Conservation (phyloP, 1,139 yeast genomes). For the Zhuliangozyma parablackwelliae region DNA sequence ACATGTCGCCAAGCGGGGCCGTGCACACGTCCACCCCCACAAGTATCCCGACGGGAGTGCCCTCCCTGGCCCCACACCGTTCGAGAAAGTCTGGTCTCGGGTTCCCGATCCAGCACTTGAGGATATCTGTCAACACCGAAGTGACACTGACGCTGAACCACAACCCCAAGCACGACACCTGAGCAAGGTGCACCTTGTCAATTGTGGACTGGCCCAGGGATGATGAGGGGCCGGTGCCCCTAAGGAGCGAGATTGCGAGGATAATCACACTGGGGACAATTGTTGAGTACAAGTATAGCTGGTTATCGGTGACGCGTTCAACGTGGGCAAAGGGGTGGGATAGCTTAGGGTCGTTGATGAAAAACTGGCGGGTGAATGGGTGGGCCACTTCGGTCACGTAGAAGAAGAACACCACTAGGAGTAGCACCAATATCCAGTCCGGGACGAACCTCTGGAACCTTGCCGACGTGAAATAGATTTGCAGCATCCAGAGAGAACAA, state of each 20-base stretch:
- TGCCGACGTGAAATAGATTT: constrained; percentile 9
- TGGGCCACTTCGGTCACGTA: constrained; percentile 32
- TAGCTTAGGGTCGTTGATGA: constrained; percentile 30
- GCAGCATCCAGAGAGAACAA: constrained; percentile 4
- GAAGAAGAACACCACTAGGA: constrained; percentile 27
- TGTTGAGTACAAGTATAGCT: constrained; percentile 21
- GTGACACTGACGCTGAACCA: constrained; percentile 16
- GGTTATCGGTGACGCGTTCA: constrained; percentile 37
- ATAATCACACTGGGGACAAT: constrained; percentile 20
- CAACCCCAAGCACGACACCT: constrained; percentile 22
- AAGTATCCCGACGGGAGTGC: constrained; percentile 25
- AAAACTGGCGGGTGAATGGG: constrained; percentile 36
- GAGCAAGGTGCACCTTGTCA: constrained; percentile 14
- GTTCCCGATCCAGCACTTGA: constrained; percentile 45
- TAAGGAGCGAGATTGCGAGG: constrained; percentile 5
- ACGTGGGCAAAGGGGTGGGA: constrained; percentile 43
- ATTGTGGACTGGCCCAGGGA: neutral
- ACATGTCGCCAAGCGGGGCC: constrained; percentile 30
- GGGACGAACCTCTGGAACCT: constrained; percentile 17
- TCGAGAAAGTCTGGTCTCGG: constrained; percentile 45
- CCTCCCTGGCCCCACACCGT: constrained; percentile 34
- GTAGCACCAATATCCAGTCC: constrained; percentile 33
- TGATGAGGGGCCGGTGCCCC: neutral
- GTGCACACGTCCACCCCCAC: constrained; percentile 38
- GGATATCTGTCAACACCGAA: constrained; percentile 32